Conservation (phyloP, 106 monocot species). For the Xerophyta viscosa region DNA sequence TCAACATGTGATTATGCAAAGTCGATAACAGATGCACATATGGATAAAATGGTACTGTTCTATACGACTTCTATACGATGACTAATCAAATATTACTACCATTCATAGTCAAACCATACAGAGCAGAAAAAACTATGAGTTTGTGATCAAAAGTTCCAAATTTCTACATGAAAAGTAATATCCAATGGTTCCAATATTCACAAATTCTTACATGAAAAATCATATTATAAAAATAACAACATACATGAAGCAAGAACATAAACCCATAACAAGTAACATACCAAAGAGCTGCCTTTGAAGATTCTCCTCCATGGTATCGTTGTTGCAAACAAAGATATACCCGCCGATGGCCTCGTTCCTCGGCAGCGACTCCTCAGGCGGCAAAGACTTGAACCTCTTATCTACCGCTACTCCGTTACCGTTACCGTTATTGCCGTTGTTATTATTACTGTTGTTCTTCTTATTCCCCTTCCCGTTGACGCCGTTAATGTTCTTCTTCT, state of each 20-base stretch:
- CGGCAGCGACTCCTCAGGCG: slow-evolving; percentile 82
- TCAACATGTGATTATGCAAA: too few relatives aligned
- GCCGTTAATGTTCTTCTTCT: slow-evolving; percentile 12
- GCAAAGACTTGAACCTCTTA: slow-evolving; percentile 88
- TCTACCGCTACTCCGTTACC: slow-evolving; percentile 21
- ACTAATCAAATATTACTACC: too few relatives aligned
- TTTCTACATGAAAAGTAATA: too few relatives aligned
- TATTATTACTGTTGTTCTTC: slow-evolving; percentile 19
- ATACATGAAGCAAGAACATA: too few relatives aligned
- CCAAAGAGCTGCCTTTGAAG: slow-evolving; percentile 82
- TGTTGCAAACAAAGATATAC: slow-evolving; percentile 98
- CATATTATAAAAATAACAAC: background rate
- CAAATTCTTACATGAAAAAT: too few relatives aligned
- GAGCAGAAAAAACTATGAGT: too few relatives aligned
- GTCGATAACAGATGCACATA: too few relatives aligned
- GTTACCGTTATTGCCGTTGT: slow-evolving; percentile 14
- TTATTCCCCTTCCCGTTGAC: slow-evolving; percentile 16
- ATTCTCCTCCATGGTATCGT: slow-evolving; percentile 98
- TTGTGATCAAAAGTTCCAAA: too few relatives aligned
- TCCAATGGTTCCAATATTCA: too few relatives aligned
- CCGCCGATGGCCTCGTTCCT: slow-evolving; percentile 82
- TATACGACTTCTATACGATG: too few relatives aligned
- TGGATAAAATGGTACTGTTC: too few relatives aligned
- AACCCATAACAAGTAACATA: slow-evolving; percentile 9
- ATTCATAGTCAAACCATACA: too few relatives aligned